Percentiles rank a stretch among this genome's conserved stretches.
phyloP scores from a whole-genome alignment of 768 basidiomycete species.

The Krasilnikovozyma curviuscula region DNA sequence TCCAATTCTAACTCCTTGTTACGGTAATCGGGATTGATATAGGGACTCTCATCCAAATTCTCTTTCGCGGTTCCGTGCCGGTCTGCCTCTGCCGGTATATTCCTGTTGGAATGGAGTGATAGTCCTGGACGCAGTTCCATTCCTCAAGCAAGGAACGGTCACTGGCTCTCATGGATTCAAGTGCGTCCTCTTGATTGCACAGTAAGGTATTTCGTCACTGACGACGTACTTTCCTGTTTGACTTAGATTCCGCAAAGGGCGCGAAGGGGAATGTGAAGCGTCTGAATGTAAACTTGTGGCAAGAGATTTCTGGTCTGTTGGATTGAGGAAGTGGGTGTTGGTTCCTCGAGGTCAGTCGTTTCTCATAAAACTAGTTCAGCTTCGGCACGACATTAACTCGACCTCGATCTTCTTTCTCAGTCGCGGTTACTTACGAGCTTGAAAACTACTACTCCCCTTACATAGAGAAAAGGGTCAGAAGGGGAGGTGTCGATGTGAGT shows the following conservation, averaged over 20 bases:
- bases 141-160: constrained; percentile 5
- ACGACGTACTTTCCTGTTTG: too few relatives aligned
- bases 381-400: too few relatives aligned
- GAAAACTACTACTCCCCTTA: constrained; percentile 4
- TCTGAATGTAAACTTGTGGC: constrained; percentile 12
- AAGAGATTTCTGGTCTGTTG: constrained; percentile 7
- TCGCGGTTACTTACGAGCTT: constrained; percentile 11
- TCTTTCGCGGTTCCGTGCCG: constrained; percentile 9
- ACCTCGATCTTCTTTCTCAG: too few relatives aligned
- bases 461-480: constrained; percentile 7
- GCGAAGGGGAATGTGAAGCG: constrained; percentile 9
- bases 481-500: constrained; percentile 9
- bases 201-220: too few relatives aligned
- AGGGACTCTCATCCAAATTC: constrained; percentile 3
- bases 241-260: constrained; percentile 9
- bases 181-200: too few relatives aligned
- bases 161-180: too few relatives aligned
- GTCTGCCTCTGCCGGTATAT: constrained; percentile 7
- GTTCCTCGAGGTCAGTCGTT: too few relatives aligned
- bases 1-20: too few relatives aligned
- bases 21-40: too few relatives aligned
- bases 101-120: constrained; percentile 13
- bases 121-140: constrained; percentile 6
- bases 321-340: constrained; percentile 9
- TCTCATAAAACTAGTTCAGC: too few relatives aligned